Base-by-base conservation (phyloP, 352 stramenopile species). In the Pythium brassicae region DNA sequence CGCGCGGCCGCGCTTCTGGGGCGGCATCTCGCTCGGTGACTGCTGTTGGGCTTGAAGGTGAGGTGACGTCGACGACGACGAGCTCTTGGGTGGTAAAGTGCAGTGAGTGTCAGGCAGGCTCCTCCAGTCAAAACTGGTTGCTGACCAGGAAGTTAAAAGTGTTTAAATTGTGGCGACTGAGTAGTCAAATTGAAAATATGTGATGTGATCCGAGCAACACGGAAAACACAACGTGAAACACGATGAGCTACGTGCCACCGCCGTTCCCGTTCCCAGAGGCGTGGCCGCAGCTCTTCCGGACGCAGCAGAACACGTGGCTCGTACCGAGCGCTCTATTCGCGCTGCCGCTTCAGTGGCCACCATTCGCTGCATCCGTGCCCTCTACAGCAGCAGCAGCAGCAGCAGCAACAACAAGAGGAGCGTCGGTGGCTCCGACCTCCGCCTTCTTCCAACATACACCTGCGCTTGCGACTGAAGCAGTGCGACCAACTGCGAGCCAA, bases 241-340 rank as follows among this genome's bases (percentile, higher is more conserved):
- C 73, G 68, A 65, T 65, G 44, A 59, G 32, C 35, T 81, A 74
- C 57, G 82, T 91, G 50, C 83, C 77, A 49, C 83, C 83, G 58
- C 83, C 83, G 58, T 94, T 81, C 66, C 83, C 83, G 61, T 90
- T 94, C 60, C 79, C 78, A 19, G 74, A 88, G 53, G 68, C 59
- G 37, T 94, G 83, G 83, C 62, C 69, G 44, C 46, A 55, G 40
- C 44, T 91, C 25, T 76, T 83, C 39, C 63, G 75, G 40, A 62
- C 64, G 40, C 61, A 68, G 26, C 66, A 78, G 23, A 60, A 55
- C 29, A 53, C 27, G 19, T 93, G 83, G 83, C 69, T 94, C 20
- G 81, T 62, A 11, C 74, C 78, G 1, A 61, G 32, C 12, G 72
- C 19, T n/a, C 8, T 42, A 14, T 37, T 37, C 19, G 11, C 17